Evolutionary conservation across 768 basidiomycete species (phyloP).

Genomic region (Cyclocybe cylindracea): DNA sequence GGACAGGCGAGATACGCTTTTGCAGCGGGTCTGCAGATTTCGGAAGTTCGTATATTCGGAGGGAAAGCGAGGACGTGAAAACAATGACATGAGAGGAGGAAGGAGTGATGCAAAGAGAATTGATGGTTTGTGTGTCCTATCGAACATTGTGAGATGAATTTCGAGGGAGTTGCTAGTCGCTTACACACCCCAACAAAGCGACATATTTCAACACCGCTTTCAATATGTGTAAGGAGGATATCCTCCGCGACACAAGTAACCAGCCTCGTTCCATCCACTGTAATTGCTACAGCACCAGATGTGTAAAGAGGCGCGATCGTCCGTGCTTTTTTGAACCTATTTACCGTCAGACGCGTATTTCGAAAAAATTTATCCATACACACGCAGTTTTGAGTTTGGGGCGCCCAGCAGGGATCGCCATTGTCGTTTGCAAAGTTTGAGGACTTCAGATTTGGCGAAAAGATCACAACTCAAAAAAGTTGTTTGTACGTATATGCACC

Average conservation of each 20-base stretch:
- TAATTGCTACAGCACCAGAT: constrained; percentile 80
- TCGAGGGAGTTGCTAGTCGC: not conserved
- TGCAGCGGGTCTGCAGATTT: constrained; percentile 35
- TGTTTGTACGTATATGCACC: constrained; percentile 18
- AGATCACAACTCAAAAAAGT: constrained; percentile 16
- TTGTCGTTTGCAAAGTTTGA: constrained; percentile 13
- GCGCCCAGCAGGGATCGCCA: constrained; percentile 35
- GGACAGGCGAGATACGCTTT: constrained; percentile 66
- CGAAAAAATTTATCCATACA: not conserved
- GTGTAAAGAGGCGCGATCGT: constrained; percentile 85
- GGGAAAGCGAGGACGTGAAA: constrained; percentile 78
- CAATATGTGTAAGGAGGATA: constrained; percentile 80
- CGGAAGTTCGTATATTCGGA: constrained; percentile 86
- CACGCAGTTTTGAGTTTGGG: constrained; percentile 67
- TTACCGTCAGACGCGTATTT: not conserved
- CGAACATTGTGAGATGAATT: constrained; percentile 3
- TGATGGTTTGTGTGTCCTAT: constrained; percentile 85
- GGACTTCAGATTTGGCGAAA: constrained; percentile 1
- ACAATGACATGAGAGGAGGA: constrained; percentile 73
- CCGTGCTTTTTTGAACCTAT: constrained; percentile 75
- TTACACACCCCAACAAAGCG: constrained; percentile 79
- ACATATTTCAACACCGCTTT: constrained; percentile 72
- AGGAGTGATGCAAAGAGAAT: constrained; percentile 80
- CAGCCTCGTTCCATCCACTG: constrained; percentile 75
- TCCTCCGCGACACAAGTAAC: constrained; percentile 89